Conservation (phyloP, 2,329 filamentous ascomycete species). For the Bipolaris oryzae region DNA sequence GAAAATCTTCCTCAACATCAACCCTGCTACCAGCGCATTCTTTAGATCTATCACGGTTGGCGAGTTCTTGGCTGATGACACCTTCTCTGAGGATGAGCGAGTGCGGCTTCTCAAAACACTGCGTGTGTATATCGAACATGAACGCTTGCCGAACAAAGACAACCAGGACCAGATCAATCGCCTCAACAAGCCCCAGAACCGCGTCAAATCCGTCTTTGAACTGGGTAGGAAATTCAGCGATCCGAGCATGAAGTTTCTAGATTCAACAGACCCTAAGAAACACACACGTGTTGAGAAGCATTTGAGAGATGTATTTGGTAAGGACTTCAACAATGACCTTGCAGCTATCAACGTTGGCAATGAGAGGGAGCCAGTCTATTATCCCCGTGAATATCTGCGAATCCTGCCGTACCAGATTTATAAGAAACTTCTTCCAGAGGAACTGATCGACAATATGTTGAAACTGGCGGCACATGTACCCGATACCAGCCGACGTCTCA, state of each 20-base stretch:
- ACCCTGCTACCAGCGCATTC: slow-evolving; percentile 19
- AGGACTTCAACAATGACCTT: slow-evolving; percentile 1
- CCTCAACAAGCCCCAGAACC: not conserved
- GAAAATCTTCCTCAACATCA: slow-evolving; percentile 16
- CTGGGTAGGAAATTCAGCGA: not conserved
- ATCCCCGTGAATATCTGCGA: slow-evolving; percentile 11
- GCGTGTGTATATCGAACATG: slow-evolving; percentile 2
- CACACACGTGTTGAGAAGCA: not conserved
- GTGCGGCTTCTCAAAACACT: slow-evolving; percentile 1
- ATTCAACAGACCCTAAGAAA: not conserved
- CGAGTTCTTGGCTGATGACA: slow-evolving; percentile 6
- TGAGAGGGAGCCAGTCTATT: slow-evolving; percentile 9
- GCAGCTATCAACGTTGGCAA: slow-evolving; percentile 18
- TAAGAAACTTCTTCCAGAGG: slow-evolving; percentile 21
- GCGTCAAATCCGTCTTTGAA: not conserved
- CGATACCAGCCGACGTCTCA: slow-evolving; percentile 9
- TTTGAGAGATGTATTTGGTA: not conserved
- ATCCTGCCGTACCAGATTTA: slow-evolving; percentile 31
- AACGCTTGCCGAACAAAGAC: not conserved
- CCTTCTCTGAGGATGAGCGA: not conserved
- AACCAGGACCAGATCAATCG: not conserved
- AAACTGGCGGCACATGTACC: slow-evolving; percentile 19
- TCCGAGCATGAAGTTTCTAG: not conserved
- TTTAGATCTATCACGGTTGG: slow-evolving; percentile 18
- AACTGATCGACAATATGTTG: slow-evolving; percentile 21